Conservation (phyloP, 164 flowering plant species). For the Buxus sempervirens region DNA sequence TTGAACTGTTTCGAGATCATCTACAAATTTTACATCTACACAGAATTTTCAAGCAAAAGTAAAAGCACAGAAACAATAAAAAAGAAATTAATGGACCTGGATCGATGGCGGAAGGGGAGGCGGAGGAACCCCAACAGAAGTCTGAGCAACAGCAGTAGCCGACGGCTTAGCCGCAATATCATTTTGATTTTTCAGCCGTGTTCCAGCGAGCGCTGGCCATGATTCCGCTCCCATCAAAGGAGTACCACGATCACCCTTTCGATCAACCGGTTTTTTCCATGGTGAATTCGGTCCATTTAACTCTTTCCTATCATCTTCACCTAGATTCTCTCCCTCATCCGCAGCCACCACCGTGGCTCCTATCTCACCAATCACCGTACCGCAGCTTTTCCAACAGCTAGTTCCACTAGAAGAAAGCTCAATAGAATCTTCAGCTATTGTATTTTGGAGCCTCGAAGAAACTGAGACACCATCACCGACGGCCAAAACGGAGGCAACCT, state of each 20-base stretch:
- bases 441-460: neutral
- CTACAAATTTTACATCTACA: neutral
- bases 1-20: too few relatives aligned
- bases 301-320: conserved; percentile 21
- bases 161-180: conserved; percentile 8
- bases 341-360: conserved; percentile 31
- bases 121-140: conserved; percentile 16
- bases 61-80: neutral
- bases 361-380: neutral
- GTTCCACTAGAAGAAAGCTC: neutral
- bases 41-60: neutral
- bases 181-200: conserved; percentile 27
- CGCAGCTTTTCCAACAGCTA: conserved; percentile 4
- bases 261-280: conserved; percentile 49
- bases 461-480: neutral
- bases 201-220: conserved; percentile 65
- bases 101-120: conserved; percentile 8
- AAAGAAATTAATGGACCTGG: conserved; percentile 7
- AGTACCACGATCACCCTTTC: conserved; percentile 19
- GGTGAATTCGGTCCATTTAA: conserved; percentile 37
- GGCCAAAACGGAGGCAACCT: conserved; percentile 3
- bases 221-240: conserved; percentile 55
- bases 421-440: neutral
- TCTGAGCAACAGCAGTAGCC: neutral
- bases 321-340: conserved; percentile 13